These are phyloP conservation scores for Pueraria montana DNA, from an alignment of 306 rosid species.

Conservation along the genomic window DNA sequence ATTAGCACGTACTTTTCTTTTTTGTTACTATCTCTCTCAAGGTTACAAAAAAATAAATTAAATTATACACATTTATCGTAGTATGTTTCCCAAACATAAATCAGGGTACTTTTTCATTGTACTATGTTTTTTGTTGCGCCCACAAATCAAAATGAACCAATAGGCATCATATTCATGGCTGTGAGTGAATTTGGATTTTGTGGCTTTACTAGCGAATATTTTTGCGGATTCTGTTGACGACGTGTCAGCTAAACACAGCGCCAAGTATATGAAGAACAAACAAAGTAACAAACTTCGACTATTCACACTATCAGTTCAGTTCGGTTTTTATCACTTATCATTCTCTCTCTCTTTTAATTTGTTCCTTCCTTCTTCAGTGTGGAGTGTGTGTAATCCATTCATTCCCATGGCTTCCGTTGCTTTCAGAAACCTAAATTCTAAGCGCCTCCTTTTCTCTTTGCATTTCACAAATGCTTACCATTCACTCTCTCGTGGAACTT, in stretches of 20 bases:
- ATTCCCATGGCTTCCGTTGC: slow-evolving; percentile 51
- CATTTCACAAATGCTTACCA: slow-evolving; percentile 25
- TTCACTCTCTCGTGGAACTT: slow-evolving; percentile 23
- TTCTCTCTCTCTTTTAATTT: not conserved
- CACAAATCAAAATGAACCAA: too few species aligned
- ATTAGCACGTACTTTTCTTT: too few species aligned
- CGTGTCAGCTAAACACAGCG: not conserved
- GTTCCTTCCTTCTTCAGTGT: slow-evolving; percentile 7
- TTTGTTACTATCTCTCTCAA: too few species aligned
- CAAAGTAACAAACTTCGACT: slow-evolving; percentile 39
- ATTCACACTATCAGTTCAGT: not conserved
- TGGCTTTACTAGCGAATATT: not conserved
- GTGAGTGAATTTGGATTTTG: too few species aligned
- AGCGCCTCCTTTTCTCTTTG: slow-evolving; percentile 45
- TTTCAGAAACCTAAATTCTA: slow-evolving; percentile 48
- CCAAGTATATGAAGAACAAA: not conserved
- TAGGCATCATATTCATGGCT: too few species aligned
- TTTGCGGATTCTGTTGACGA: slow-evolving; percentile 41
- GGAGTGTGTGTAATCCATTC: not conserved
- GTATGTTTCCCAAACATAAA: too few species aligned
- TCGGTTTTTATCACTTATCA: not conserved
- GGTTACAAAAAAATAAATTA: too few species aligned
- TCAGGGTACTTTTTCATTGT: too few species aligned
- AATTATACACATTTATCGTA: too few species aligned
- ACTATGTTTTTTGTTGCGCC: too few species aligned